Evolutionary conservation across 208 protist species (phyloP).

Genomic region (Crithidia thermophila): DNA sequence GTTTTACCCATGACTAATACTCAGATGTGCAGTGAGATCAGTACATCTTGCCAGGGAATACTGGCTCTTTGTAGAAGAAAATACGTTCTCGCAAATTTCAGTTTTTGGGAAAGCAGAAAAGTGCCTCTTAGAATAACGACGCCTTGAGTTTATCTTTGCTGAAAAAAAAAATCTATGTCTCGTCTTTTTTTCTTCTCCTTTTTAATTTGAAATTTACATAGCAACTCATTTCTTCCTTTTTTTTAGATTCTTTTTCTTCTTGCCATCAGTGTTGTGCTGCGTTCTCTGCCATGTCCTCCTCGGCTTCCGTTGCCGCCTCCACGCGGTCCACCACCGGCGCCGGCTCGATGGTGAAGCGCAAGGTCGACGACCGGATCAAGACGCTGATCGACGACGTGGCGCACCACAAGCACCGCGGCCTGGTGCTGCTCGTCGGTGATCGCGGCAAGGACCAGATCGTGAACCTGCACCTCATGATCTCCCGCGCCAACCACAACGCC

Average conservation of each 20-base stretch:
- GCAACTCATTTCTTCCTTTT: constrained; percentile 17
- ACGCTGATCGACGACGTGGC: constrained; percentile 98
- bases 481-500: constrained; percentile 95
- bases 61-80: too few relatives aligned
- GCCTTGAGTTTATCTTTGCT: too few relatives aligned
- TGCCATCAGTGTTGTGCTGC: background rate
- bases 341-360: constrained; percentile 68
- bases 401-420: constrained; percentile 93
- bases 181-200: constrained; percentile 2
- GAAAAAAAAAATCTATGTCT: background rate
- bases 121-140: too few relatives aligned
- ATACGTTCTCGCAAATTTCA: too few relatives aligned
- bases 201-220: too few relatives aligned
- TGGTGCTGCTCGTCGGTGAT: constrained; percentile 99
- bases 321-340: constrained; percentile 21
- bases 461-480: constrained; percentile 99
- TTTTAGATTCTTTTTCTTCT: constrained; percentile 1
- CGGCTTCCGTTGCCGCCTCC: constrained; percentile 54
- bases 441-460: constrained; percentile 97
- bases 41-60: too few relatives aligned
- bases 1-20: too few relatives aligned
- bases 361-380: constrained; percentile 96
- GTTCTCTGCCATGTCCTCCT: constrained; percentile 13
- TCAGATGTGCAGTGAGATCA: too few relatives aligned
- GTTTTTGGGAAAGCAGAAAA: too few relatives aligned